Evolutionary conservation across 2,329 filamentous ascomycete species (phyloP), one percentile per base, ranked within the genome.

Genomic region (Diaporthe citriasiana): DNA sequence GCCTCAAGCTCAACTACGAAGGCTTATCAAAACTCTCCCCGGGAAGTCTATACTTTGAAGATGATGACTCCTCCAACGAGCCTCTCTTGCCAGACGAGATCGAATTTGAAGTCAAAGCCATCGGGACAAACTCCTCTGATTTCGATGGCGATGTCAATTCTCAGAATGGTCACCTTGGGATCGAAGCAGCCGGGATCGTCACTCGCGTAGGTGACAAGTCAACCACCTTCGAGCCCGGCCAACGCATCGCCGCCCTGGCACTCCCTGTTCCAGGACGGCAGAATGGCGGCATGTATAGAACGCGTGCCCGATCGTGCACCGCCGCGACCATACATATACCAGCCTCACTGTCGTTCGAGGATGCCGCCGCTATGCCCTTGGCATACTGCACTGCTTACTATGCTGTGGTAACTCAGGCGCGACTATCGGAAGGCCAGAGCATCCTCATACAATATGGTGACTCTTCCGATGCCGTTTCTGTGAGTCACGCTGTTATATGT

Each of bases 341-440:
- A 7, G 47, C 33, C 1, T 4, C n/a, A 1, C n/a, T 86, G 73
- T 77, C 79, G 0, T 84, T 85, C 55, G 80, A 82, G 45, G 79
- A 80, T 1, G 85, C 82, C 0, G 85, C 85, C 1, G 80, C 84
- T 0, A 76, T 87, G 5, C 85, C 85, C 0, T 75, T 86, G 4
- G 82, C 82, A 0, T 87, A 82, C 74, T 76, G 77, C 59, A 87
- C 85, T 0, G 85, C 85, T 0, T 83, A 84, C 76, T 82, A 85
- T 70, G 78, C 81, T 27, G 78, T 88, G 5, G 56, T 85, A 17
- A 77, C 85, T 27, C 72, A 84, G 9, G 86, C 82, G 0, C 79
- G 82, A 0, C 78, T 88, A 0, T 74, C 79, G 17, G 77, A 80
- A 0, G 83, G 83, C 4, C 82, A 87, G 71, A 81, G 76, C 2